Percentiles rank a stretch among this genome's conserved stretches.
These are phyloP conservation scores for Mycena sp. DNA, from an alignment of 1,284 basidiomycete genomes.

Conservation along the genomic window DNA sequence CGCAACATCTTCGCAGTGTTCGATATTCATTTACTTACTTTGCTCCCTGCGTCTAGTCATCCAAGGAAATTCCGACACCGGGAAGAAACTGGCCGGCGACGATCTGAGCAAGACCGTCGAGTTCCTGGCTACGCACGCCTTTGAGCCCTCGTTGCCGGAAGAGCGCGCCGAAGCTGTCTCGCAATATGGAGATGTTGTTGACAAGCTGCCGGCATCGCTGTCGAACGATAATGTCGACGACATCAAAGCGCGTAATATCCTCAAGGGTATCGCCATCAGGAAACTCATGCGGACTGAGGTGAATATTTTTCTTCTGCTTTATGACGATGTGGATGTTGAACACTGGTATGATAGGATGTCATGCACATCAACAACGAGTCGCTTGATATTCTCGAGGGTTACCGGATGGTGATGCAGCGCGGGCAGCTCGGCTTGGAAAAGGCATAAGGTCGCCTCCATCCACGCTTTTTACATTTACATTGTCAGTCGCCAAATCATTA, in stretches of 20 bases:
- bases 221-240: conserved; percentile 14
- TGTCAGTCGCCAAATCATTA: too few species aligned
- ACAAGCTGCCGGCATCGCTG: conserved; percentile 4
- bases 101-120: conserved; percentile 42
- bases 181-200: conserved; percentile 15
- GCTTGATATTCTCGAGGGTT: not conserved
- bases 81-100: conserved; percentile 51
- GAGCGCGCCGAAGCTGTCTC: conserved; percentile 18
- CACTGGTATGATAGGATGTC: not conserved
- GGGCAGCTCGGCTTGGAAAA: conserved; percentile 7
- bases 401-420: conserved; percentile 2
- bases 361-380: conserved; percentile 9
- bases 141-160: conserved; percentile 30
- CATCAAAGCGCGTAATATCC: conserved; percentile 19
- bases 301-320: not conserved
- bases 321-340: not conserved
- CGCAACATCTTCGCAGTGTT: not conserved
- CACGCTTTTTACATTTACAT: too few species aligned
- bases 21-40: not conserved
- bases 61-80: conserved; percentile 57
- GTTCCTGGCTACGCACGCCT: conserved; percentile 25
- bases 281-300: conserved; percentile 32
- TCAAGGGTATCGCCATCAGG: conserved; percentile 26
- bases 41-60: conserved; percentile 45
- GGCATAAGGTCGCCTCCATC: too few species aligned